Evolutionary conservation across 2,329 filamentous ascomycete species (phyloP).

Genomic region (Volutella citrinella): DNA sequence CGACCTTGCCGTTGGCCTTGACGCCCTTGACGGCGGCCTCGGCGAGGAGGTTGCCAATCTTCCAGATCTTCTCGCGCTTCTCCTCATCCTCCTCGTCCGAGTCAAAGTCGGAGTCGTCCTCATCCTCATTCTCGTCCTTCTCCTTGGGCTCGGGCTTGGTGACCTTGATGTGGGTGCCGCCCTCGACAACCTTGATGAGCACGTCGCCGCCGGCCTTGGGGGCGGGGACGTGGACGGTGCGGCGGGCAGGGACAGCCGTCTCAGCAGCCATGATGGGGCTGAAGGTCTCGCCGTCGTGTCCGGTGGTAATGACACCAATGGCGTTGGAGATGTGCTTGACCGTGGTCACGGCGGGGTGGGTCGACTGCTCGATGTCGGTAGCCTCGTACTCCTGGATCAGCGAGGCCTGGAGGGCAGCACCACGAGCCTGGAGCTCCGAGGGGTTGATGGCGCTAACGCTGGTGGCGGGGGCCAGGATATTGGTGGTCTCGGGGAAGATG

Average conservation of each 20-base stretch:
- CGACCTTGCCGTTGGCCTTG: slow-evolving; percentile 87
- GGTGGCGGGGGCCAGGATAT: slow-evolving; percentile 80
- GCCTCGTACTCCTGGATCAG: slow-evolving; percentile 92
- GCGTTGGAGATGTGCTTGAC: slow-evolving; percentile 87
- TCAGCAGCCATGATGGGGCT: slow-evolving; percentile 78
- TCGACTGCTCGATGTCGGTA: slow-evolving; percentile 92
- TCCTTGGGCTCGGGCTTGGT: slow-evolving; percentile 82
- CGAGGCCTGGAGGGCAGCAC: slow-evolving; percentile 92
- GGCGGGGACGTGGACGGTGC: slow-evolving; percentile 73
- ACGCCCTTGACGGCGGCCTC: slow-evolving; percentile 81
- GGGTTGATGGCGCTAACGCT: slow-evolving; percentile 80
- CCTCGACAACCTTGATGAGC: slow-evolving; percentile 84
- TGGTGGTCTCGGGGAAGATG: slow-evolving; percentile 78
- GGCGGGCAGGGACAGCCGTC: slow-evolving; percentile 85
- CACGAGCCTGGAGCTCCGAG: slow-evolving; percentile 82
- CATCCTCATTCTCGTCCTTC: slow-evolving; percentile 67
- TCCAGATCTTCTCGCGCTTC: slow-evolving; percentile 87
- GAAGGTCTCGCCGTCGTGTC: slow-evolving; percentile 64
- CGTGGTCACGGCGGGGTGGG: slow-evolving; percentile 90
- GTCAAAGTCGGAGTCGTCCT: slow-evolving; percentile 60
- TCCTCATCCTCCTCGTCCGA: slow-evolving; percentile 79
- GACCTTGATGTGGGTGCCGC: slow-evolving; percentile 86
- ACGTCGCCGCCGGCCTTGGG: slow-evolving; percentile 84
- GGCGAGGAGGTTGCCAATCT: slow-evolving; percentile 76
- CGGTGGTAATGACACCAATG: slow-evolving; percentile 76